A percentile compares a stretch with the other conserved stretches of the same genome.
phyloP scores from a whole-genome alignment of 768 basidiomycete genomes.

The Leccinellum rugosiceps region DNA sequence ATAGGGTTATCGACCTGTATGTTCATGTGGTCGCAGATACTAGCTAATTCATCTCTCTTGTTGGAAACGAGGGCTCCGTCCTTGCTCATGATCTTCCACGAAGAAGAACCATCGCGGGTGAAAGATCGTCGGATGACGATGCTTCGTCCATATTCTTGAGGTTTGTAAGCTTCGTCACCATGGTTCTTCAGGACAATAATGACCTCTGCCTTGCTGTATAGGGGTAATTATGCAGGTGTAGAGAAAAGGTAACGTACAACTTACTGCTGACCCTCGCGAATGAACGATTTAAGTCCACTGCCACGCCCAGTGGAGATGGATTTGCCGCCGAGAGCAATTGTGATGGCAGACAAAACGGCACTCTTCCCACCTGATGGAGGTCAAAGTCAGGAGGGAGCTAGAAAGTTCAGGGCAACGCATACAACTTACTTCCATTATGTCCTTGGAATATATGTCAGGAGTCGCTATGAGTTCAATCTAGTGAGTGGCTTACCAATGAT shows the following conservation, averaged over 20 bases:
- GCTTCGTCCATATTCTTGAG: conserved; percentile 78
- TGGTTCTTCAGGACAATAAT: conserved; percentile 83
- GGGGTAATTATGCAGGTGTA: conserved; percentile 36
- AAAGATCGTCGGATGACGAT: conserved; percentile 85
- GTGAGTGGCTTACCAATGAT: conserved; percentile 66
- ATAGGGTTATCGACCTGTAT: conserved; percentile 96
- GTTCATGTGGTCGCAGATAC: conserved; percentile 93
- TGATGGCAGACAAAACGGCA: conserved; percentile 89
- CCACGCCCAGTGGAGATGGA: conserved; percentile 90
- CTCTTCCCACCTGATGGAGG: conserved; percentile 79
- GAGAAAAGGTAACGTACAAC: conserved; percentile 13
- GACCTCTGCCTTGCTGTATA: conserved; percentile 52
- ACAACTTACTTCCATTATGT: conserved; percentile 83
- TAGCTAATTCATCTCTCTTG: conserved; percentile 80
- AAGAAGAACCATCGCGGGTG: conserved; percentile 66
- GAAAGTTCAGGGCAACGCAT: background rate
- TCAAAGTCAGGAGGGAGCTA: background rate
- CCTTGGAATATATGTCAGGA: conserved; percentile 41
- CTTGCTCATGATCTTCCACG: conserved; percentile 80
- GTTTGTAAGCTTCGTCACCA: conserved; percentile 86
- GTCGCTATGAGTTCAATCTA: background rate
- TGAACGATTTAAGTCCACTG: conserved; percentile 77
- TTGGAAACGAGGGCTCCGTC: conserved; percentile 64
- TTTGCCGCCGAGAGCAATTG: conserved; percentile 92
- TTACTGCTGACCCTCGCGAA: conserved; percentile 79